Base-by-base conservation (phyloP, 768 basidiomycete genomes). In the Neoboletus magnificus region DNA sequence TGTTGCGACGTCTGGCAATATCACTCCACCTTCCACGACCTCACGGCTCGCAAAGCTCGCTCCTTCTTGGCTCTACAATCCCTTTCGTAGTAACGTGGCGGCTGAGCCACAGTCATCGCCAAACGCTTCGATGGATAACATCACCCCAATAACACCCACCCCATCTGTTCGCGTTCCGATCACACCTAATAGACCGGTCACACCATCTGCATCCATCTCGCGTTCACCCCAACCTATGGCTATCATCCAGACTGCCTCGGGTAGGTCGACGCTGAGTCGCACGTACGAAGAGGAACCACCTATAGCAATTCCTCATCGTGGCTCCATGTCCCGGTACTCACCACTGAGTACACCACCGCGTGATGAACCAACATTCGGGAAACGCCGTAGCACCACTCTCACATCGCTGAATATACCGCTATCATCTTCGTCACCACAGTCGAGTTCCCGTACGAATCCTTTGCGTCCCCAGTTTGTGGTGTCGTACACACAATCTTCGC, bases 51-150 rank as follows among this genome's bases (percentile, higher is more conserved):
- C 87, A 2, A 88, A 84, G 63, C 76, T 89, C 39, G 76, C 88
- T 1, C 82, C 89, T 2, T 78, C 86, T n/a, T 91, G 90, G 90
- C 70, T 91, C 12, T 86, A 90, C 69, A 88, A 84, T 63, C 81
- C 85, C 6, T 91, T 92, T 69, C 76, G 87, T 33, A 83, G 80
- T 55, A 80, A 76, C 1, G 76, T 48, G 57, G 39, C 79, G 8
- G 82, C 79, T 59, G 85, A 89, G 66, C 79, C 86, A 2, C 64
- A 69, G 45, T 23, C 46, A 42, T 83, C 87, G 59, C 84, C 83
- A 1, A 79, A 79, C 3, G 41, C 45, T 6, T 71, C 80, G 15
- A 74, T 82, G 6, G 77, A 79, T 4, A 76, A 74, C 8, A 57
- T 50, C 29, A 60, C 59, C 16, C 65, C 60, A 18, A 61, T 47